phyloP scores from a whole-genome alignment of 768 basidiomycete genomes.

The Psilocybe cubensis region DNA sequence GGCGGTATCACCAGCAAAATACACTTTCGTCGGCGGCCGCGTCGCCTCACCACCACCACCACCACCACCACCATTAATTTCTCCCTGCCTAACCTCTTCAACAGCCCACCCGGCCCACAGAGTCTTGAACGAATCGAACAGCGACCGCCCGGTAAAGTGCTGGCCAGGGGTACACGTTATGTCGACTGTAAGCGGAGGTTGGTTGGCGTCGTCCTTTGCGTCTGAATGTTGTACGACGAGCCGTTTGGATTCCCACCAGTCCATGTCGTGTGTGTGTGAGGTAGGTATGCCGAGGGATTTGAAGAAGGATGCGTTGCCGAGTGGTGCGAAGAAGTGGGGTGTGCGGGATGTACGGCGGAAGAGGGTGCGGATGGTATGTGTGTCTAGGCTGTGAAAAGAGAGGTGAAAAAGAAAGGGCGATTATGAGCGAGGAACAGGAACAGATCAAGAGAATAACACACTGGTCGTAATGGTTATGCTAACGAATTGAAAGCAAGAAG shows the following conservation, averaged over 20 bases:
- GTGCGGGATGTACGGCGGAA: constrained; percentile 28
- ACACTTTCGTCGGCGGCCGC: constrained; percentile 41
- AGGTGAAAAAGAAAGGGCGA: neutral
- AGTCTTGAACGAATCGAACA: constrained; percentile 55
- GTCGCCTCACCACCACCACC: constrained; percentile 8
- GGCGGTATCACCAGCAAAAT: constrained; percentile 75
- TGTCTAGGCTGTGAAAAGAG: constrained; percentile 42
- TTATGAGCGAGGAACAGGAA: neutral
- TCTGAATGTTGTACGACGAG: constrained; percentile 30
- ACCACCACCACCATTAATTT: constrained; percentile 28
- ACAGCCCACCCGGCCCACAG: constrained; percentile 74
- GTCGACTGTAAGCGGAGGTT: constrained; percentile 33
- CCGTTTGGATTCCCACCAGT: constrained; percentile 65
- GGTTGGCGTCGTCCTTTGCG: neutral
- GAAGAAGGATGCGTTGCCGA: constrained; percentile 54
- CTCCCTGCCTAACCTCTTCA: constrained; percentile 52
- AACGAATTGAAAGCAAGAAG: neutral
- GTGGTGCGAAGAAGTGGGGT: constrained; percentile 61
- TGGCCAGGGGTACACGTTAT: constrained; percentile 67
- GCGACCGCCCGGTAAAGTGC: constrained; percentile 57
- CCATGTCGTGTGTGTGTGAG: constrained; percentile 51
- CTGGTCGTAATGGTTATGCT: constrained; percentile 62
- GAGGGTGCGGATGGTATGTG: constrained; percentile 43
- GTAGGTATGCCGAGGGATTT: constrained; percentile 39
- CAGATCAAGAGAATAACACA: constrained; percentile 21